phyloP scores from a whole-genome alignment of 2,329 filamentous ascomycete genomes.

The Pezicula carpinea region DNA sequence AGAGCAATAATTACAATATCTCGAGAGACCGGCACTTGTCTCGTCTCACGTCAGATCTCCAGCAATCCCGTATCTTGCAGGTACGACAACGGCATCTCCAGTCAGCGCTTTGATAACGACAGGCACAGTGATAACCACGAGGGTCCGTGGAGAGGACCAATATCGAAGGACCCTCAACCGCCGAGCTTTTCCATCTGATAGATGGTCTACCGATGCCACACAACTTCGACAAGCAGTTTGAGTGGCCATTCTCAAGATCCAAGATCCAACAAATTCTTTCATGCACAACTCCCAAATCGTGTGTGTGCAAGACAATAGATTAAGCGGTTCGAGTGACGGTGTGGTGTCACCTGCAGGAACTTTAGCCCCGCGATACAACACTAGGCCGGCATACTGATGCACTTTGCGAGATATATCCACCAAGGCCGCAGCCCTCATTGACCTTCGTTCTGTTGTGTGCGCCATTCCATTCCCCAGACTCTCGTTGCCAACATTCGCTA shows the following conservation, averaged over 20 bases:
- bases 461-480: conserved; percentile 1
- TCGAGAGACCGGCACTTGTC: neutral
- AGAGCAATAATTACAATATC: no score
- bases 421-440: conserved; percentile 18
- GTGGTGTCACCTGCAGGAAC: conserved; percentile 25
- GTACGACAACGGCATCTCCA: conserved; percentile 19
- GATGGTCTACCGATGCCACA: no score
- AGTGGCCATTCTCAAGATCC: conserved; percentile 12
- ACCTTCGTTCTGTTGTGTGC: conserved; percentile 9
- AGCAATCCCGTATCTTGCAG: conserved; percentile 15
- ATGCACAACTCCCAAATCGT: conserved; percentile 12
- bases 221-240: neutral
- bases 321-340: conserved; percentile 27
- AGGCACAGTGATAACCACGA: conserved; percentile 10
- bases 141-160: conserved; percentile 16
- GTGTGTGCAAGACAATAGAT: conserved; percentile 23
- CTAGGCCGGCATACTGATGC: conserved; percentile 16
- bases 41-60: neutral
- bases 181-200: conserved; percentile 9
- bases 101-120: conserved; percentile 21
- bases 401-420: conserved; percentile 14
- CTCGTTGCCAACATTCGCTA: conserved; percentile 18
- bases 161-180: conserved; percentile 21
- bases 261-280: conserved; percentile 6
- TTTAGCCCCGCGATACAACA: conserved; percentile 14